Conservation (phyloP, 768 basidiomycete species). For the Calocera cornea region DNA sequence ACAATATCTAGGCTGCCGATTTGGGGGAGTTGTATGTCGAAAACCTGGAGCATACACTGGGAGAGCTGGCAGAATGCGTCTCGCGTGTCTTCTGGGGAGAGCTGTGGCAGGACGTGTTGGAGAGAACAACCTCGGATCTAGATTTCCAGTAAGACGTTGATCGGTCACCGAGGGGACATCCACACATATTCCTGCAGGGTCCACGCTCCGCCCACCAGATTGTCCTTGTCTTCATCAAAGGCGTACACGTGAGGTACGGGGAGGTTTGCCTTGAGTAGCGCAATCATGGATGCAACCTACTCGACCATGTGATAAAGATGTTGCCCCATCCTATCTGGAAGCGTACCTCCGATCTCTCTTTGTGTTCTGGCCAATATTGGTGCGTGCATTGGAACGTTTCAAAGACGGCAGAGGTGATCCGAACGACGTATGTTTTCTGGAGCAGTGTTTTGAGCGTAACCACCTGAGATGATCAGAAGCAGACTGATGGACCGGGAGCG, state of each 20-base stretch:
- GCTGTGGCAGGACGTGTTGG: not conserved
- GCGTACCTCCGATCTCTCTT: not conserved
- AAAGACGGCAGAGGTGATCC: not conserved
- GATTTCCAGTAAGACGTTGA: not conserved
- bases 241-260: not conserved
- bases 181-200: not conserved
- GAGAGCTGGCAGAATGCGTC: not conserved
- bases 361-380: not conserved
- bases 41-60: not conserved
- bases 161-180: not conserved
- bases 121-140: not conserved
- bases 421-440: not conserved
- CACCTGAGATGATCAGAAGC: not conserved
- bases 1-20: not conserved
- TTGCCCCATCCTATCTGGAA: not conserved
- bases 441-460: not conserved
- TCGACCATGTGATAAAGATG: not conserved
- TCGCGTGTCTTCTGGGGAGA: not conserved
- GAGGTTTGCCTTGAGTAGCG: not conserved
- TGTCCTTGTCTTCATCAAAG: not conserved
- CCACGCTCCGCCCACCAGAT: not conserved
- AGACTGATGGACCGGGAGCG: not conserved
- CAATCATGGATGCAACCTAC: not conserved
- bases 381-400: not conserved
- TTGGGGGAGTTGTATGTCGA: not conserved